Evolutionary conservation across 305 asterid genomes (phyloP), one percentile per base, ranked within the genome.

Genomic region (Caryopteris hybrid): DNA sequence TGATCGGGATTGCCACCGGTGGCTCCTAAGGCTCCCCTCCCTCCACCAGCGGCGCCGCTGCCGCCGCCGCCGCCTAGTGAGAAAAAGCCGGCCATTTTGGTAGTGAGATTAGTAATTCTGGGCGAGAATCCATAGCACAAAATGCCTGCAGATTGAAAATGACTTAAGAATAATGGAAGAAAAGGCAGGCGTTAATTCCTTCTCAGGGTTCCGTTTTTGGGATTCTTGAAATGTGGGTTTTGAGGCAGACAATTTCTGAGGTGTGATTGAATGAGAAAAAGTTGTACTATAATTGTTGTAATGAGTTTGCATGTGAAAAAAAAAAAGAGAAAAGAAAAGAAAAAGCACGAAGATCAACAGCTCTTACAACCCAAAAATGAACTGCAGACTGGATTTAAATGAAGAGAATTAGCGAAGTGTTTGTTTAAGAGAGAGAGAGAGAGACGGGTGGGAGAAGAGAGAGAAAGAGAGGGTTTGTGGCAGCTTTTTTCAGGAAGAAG

Each of bases 71-170:
- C 83, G 27, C 95, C 89, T 88, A 92, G 87, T 27, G 98, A 86
- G 83, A 92, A 92, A 70, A 92, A 90, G 46, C 87, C 90, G 62
- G 98, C 97, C 98, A 92, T 92, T 33, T 68, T 8, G 25, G 74
- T 63, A 82, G 66, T n/a, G n/a, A n/a, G n/a, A n/a, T n/a, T n/a
- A n/a, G n/a, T n/a, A n/a, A n/a, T 67, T 72, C 82, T 50, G 82
- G 76, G 8, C 14, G 53, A 78, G 78, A 83, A 80, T 81, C 96
- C 95, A 89, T 87, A 82, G 78, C 88, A 79, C 67, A 68, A 66
- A 21, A 47, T 38, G 68, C n/a, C 54, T 2, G 46, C n/a, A 33
- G 9, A 21, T 20, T 73, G 81, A 81, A 56, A 76, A 71, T 65
- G 81, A 78, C 78, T 74, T 55, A 65, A 70, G 61, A 84, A 63